Evolutionary conservation across 106 monocot species (phyloP).

Genomic region (Narthecium ossifragum): DNA sequence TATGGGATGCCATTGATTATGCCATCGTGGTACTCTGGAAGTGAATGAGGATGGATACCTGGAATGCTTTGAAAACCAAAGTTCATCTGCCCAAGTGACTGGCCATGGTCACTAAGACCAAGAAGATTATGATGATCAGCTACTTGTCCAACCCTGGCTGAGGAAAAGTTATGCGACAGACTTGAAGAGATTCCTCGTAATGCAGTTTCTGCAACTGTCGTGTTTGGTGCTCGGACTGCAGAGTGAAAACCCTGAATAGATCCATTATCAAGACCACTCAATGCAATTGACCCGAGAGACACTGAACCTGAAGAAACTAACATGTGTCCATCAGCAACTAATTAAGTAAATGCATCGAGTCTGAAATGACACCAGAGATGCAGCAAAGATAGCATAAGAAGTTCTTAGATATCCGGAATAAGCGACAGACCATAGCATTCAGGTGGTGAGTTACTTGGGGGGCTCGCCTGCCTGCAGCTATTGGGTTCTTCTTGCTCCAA

Average conservation of each 20-base stretch:
- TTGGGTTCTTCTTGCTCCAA: conserved; percentile 31
- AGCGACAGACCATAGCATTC: conserved; percentile 25
- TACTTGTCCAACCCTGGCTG: conserved; percentile 23
- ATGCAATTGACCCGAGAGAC: conserved; percentile 21
- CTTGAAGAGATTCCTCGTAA: conserved; percentile 35
- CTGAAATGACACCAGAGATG: too few relatives aligned
- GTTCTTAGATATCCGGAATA: too few relatives aligned
- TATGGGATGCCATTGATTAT: conserved; percentile 32
- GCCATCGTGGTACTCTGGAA: conserved; percentile 66
- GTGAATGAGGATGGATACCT: conserved; percentile 57
- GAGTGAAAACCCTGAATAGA: conserved; percentile 32
- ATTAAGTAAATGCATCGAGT: not conserved
- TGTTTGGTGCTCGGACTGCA: conserved; percentile 27
- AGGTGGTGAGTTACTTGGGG: conserved; percentile 18
- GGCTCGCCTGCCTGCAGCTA: conserved; percentile 17
- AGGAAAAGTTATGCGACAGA: conserved; percentile 36
- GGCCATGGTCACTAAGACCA: conserved; percentile 25
- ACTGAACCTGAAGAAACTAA: conserved; percentile 28
- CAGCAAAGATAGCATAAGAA: too few relatives aligned
- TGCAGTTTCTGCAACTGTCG: conserved; percentile 29
- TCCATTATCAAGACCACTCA: conserved; percentile 35
- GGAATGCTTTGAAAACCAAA: conserved; percentile 44
- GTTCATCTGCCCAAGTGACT: conserved; percentile 53
- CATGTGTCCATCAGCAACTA: not conserved
- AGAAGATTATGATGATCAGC: conserved; percentile 30